These are phyloP conservation scores for Chlamydomonas eustigma DNA, from an alignment of 139 green algal species.

Conservation along the genomic window DNA sequence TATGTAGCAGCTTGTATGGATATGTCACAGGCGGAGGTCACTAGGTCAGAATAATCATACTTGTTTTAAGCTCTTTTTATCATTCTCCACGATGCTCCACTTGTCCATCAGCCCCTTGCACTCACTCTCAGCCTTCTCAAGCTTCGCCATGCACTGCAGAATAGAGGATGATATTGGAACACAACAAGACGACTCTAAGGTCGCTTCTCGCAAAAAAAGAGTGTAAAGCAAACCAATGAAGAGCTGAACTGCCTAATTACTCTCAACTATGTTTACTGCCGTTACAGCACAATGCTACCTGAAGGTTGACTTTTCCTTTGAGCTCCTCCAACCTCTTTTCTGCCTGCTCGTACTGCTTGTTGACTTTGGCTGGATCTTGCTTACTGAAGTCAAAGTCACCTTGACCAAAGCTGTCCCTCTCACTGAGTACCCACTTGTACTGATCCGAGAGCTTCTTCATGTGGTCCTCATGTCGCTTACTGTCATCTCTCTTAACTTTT, in stretches of 20 bases:
- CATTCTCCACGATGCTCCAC: constrained; percentile 33
- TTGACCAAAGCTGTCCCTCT: constrained; percentile 25
- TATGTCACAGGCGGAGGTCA: no score
- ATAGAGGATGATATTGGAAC: not conserved
- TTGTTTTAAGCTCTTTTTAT: constrained; percentile 20
- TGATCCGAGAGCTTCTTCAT: constrained; percentile 5
- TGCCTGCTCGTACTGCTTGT: constrained; percentile 16
- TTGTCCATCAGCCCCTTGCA: constrained; percentile 77
- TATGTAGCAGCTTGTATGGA: no score
- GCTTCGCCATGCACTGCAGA: constrained; percentile 63
- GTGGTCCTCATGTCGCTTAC: not conserved
- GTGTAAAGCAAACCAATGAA: no score
- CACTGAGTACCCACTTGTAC: constrained; percentile 11
- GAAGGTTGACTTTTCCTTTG: constrained; percentile 30
- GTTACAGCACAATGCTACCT: no score
- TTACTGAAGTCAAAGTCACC: constrained; percentile 76
- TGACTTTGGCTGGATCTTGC: constrained; percentile 10
- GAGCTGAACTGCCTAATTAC: no score
- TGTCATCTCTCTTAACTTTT: constrained; percentile 22
- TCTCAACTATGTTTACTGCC: no score
- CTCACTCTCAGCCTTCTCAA: constrained; percentile 87
- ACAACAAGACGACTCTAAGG: not conserved
- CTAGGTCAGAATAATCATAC: constrained; percentile 10
- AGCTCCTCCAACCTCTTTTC: constrained; percentile 33
- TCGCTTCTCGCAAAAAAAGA: no score